These are phyloP conservation scores for Tympanopsis confertula DNA, from an alignment of 2,329 filamentous ascomycete species.

Conservation along the genomic window DNA sequence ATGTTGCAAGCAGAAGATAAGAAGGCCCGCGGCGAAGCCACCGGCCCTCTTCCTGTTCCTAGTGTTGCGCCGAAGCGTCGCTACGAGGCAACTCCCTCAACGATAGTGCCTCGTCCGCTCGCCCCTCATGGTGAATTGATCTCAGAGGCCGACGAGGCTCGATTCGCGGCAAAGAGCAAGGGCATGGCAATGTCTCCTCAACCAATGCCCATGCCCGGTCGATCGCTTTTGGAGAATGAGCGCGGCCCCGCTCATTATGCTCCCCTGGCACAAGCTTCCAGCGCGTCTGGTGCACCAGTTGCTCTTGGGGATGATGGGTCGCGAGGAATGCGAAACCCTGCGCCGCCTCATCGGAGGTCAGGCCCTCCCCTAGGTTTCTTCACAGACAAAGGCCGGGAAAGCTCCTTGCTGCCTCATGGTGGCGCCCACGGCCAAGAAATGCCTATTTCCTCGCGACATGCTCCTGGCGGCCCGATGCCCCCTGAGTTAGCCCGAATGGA, in stretches of 20 bases:
- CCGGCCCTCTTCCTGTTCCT: constrained; percentile 26
- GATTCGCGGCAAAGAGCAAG: neutral
- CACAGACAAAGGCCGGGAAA: neutral
- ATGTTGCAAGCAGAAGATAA: constrained; percentile 27
- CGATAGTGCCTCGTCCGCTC: constrained; percentile 23
- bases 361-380: neutral
- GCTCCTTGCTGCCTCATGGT: neutral
- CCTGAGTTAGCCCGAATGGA: constrained; percentile 21
- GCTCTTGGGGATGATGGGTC: constrained; percentile 2
- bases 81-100: constrained; percentile 29
- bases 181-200: neutral
- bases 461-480: constrained; percentile 9
- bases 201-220: neutral
- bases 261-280: constrained; percentile 23
- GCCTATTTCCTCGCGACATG: constrained; percentile 15
- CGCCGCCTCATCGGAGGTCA: too few relatives aligned
- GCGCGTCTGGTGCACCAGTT: constrained; percentile 12
- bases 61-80: constrained; percentile 29
- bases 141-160: constrained; percentile 16
- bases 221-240: constrained; percentile 19
- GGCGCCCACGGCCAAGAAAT: constrained; percentile 12
- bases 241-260: constrained; percentile 19
- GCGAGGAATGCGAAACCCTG: too few relatives aligned
- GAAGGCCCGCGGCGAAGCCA: constrained; percentile 27
- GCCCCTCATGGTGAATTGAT: constrained; percentile 25